These are phyloP conservation scores for Cajanus cajan DNA, from an alignment of 306 rosid genomes.

Conservation along the genomic window DNA sequence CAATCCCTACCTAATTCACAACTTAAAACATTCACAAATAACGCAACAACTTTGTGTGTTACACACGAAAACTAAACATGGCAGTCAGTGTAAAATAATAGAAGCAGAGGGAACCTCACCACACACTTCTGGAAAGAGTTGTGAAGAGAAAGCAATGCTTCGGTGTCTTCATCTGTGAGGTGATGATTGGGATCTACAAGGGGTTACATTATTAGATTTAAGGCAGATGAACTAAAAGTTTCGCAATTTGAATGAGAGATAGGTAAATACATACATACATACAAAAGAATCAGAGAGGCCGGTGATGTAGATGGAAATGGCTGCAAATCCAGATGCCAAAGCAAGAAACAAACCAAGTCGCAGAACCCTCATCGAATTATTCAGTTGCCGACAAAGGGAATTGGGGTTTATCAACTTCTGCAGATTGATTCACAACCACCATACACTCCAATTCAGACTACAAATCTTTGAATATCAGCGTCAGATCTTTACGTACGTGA, in stretches of 20 bases:
- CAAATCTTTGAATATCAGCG: background rate
- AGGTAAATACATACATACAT: conserved; percentile 38
- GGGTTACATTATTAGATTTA: background rate
- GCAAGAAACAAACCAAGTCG: conserved; percentile 42
- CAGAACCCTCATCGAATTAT: conserved; percentile 43
- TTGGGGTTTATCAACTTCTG: conserved; percentile 12
- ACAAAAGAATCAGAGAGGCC: conserved; percentile 51
- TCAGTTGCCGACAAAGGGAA: background rate
- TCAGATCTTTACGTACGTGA: background rate
- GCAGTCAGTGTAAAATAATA: background rate
- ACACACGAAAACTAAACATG: background rate
- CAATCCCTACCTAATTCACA: background rate
- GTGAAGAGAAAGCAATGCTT: conserved; percentile 70
- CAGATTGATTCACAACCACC: background rate
- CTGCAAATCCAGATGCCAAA: conserved; percentile 51
- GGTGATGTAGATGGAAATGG: conserved; percentile 42
- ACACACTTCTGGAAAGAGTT: conserved; percentile 76
- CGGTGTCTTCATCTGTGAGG: conserved; percentile 59
- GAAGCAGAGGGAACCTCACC: conserved; percentile 53
- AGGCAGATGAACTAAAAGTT: background rate
- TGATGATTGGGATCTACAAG: conserved; percentile 47
- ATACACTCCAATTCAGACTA: background rate
- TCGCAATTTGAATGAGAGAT: background rate
- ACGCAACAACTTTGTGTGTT: background rate
- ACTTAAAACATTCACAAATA: background rate